Base-by-base conservation (phyloP, 352 stramenopile genomes). In the Phytophthora colocasiae region DNA sequence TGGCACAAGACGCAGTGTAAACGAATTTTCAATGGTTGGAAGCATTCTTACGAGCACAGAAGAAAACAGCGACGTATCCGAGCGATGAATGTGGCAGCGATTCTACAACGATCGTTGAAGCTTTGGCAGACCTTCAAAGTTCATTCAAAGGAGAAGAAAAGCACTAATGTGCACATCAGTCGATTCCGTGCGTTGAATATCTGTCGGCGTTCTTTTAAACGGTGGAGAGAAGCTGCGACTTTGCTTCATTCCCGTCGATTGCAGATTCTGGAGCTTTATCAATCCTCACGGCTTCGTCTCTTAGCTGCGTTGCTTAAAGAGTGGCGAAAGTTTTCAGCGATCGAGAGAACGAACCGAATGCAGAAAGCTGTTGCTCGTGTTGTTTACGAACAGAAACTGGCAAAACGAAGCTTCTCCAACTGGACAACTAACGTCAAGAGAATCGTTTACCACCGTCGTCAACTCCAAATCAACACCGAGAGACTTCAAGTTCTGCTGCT, bases 401-500 rank as follows among this genome's bases (percentile, higher is more conserved):
- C 26, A 6, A 50, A 43, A 14, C 63, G 12, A 6, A 58, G 38
- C 14, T 67, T 78, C 31, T 6, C 8, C 1, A 32, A 55, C 15
- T 90, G 81, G 81, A 72, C 58, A 39, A 47, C 17, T 0, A 73
- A 73, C 26, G 65, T 78, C 1, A 6, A 1, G 4, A 17, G 51
- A 0, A 51, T 86, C 14, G 32, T 47, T 17, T 48, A 27, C 12
- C 67, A 81, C 45, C 69, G 81, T 10, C 53, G 58, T 2, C 66
- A 86, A 17, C 53, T 90, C 1, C 81, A 90, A 29, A 58, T 71
- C 10, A 81, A 81, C 31, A 90, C 81, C 0, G 79, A 92, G 50
- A 63, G 83, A 38, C 71, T 90, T 1, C 81, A 90, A 24, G 67
- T 90, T 1, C 61, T 90, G 26, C 27, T 83, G n/a, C 46, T 92